Evolutionary conservation across 108 stramenopile species (phyloP).

Genomic region (Mayamaea pseudoterrestris): DNA sequence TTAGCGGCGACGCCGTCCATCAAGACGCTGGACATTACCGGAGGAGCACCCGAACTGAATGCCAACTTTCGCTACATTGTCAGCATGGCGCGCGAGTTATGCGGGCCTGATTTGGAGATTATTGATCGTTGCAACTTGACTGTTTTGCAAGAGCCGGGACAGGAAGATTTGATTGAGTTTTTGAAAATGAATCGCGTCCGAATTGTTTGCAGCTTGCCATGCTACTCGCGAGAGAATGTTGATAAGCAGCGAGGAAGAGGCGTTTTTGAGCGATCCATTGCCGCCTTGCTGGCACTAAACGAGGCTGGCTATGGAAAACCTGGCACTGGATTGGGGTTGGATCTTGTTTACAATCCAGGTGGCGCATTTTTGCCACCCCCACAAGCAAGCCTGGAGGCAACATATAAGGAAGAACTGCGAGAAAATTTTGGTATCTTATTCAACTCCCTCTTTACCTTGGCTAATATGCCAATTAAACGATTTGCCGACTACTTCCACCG

Average conservation of each 20-base stretch:
- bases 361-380: conserved; percentile 91
- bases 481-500: conserved; percentile 90
- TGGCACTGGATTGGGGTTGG: conserved; percentile 27
- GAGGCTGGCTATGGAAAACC: conserved; percentile 78
- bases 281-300: conserved; percentile 81
- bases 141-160: conserved; percentile 88
- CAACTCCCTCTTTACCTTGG: conserved; percentile 85
- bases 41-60: conserved; percentile 95
- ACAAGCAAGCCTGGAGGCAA: conserved; percentile 57
- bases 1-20: conserved; percentile 66
- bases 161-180: conserved; percentile 89
- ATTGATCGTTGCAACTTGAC: conserved; percentile 97
- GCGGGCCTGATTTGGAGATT: conserved; percentile 75
- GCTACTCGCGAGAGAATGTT: conserved; percentile 89
- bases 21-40: conserved; percentile 88
- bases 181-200: conserved; percentile 79
- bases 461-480: conserved; percentile 98
- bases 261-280: conserved; percentile 89
- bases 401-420: conserved; percentile 79
- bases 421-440: conserved; percentile 90
- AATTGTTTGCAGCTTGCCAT: conserved; percentile 87
- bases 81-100: conserved; percentile 54
- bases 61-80: conserved; percentile 83
- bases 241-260: conserved; percentile 90
- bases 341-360: conserved; percentile 95